Conservation (phyloP, 768 basidiomycete species). For the Serendipita sp. region DNA sequence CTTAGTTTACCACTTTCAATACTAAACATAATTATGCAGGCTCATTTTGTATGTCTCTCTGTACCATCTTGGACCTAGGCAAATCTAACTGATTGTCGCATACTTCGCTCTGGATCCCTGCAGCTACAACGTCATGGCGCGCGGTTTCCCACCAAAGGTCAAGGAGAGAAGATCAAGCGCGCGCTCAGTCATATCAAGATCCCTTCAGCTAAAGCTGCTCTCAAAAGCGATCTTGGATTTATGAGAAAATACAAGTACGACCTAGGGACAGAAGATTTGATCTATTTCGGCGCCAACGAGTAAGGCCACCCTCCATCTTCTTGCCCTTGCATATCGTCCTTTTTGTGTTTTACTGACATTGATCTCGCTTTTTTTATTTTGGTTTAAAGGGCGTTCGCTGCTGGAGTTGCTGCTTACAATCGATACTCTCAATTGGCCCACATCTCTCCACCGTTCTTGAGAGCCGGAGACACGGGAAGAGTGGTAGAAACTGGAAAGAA, state of each 20-base stretch:
- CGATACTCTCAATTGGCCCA: constrained; percentile 35
- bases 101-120: not conserved
- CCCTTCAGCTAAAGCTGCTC: constrained; percentile 24
- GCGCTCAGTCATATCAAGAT: constrained; percentile 40
- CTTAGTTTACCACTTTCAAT: not conserved
- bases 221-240: constrained; percentile 37
- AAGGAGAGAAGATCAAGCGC: constrained; percentile 26
- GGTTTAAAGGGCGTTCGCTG: constrained; percentile 28
- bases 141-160: constrained; percentile 49
- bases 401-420: constrained; percentile 35
- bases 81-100: not conserved
- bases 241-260: constrained; percentile 40
- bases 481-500: constrained; percentile 53
- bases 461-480: constrained; percentile 35
- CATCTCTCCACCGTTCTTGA: constrained; percentile 35
- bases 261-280: constrained; percentile 40
- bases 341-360: not conserved
- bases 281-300: constrained; percentile 55
- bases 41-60: constrained; percentile 36
- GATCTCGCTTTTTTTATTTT: not conserved
- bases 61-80: not conserved
- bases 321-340: not conserved
- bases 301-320: constrained; percentile 20
- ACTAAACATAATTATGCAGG: constrained; percentile 23
- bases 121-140: constrained; percentile 73